Evolutionary conservation across 805 yeast species (phyloP), one percentile per base, ranked within the genome.

Genomic region (Gaillardinia entomophila): DNA sequence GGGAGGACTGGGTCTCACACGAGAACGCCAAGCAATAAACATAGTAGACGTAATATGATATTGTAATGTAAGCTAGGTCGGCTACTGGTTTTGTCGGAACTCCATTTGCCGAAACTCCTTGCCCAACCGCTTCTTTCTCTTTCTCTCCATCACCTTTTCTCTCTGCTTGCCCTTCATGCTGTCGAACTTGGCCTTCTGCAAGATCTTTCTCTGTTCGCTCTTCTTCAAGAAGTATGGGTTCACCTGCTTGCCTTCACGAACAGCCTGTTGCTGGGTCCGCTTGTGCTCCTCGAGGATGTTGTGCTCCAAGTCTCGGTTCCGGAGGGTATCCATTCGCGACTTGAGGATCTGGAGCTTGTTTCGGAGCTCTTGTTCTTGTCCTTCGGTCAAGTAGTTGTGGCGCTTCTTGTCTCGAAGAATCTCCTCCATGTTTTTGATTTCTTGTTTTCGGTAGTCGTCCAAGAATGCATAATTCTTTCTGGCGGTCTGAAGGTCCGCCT

Each of bases 91-190:
- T 6, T 31, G 33, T 12, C 43, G 48, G 42, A 62, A 65, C 42
- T 66, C 71, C 51, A 66, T 57, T 45, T 64, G 66, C 46, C 67
- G 71, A 68, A 87, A 80, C 58, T 85, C 94, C 60, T 79, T 77
- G 55, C 95, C 89, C 60, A 79, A 66, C 64, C 79, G 76, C 71
- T 76, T 82, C 83, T 80, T 84, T 56, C 90, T 77, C 77, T 80
- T 88, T 62, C 90, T 77, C 62, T 83, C 92, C 76, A 84, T 75
- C 25, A 78, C 84, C 71, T 82, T 84, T 41, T 81, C 88, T 49
- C 88, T 71, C 60, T 83, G 89, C 31, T 65, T 64, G 10, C 77
- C 57, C 58, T 73, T 79, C 89, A 84, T 79, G 37, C 66, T 61
- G 30, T 83, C 89, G 55, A 80, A 84, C 56, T 80, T 82, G 55